Evolutionary conservation across 371 early-diverging fungal species (phyloP), one percentile per base, ranked within the genome.

Genomic region (Mucor plumbeus): DNA sequence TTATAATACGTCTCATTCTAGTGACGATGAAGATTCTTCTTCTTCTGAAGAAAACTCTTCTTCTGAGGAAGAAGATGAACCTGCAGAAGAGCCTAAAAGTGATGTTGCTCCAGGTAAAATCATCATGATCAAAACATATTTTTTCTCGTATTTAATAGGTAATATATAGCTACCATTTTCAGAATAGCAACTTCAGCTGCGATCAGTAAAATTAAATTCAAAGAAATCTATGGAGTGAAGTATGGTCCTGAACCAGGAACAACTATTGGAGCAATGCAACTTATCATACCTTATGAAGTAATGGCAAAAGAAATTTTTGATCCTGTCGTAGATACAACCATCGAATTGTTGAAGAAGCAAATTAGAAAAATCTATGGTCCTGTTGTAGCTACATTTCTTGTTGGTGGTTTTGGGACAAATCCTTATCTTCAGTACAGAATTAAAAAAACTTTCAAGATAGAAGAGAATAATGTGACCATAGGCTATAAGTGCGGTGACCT

Each of bases 341-440:
- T 71, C 0, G 38, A 31, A 4, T n/a, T 71, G 17, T 36, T 73
- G 11, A 38, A 44, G 10, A 17, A 19, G 4, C 73, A 73, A 21
- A 43, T 73, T 5, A 44, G 21, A 21, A 55, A 61, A 41, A 50
- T 63, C 0, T 61, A 55, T 13, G 33, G 35, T 11, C 14, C 34
- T 15, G 50, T 65, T 34, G 19, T 7, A 7, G 43, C 59, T 13
- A 69, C 66, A 4, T 68, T 66, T 31, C 33, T 68, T 10, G 58
- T 68, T 36, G 69, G 69, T 8, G 69, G 69, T 15, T 69, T 69
- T n/a, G 57, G 67, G 3, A n/a, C 14, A n/a, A 54, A 53, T 15
- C 68, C 68, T 10, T 70, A 70, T 26, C 26, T 70, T 13, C 58
- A 48, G 15, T 26, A 39, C 9, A 58, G 10, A n/a, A 58, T 65